Conservation (phyloP, 1,284 basidiomycete genomes). For the Trametes pubescens region DNA sequence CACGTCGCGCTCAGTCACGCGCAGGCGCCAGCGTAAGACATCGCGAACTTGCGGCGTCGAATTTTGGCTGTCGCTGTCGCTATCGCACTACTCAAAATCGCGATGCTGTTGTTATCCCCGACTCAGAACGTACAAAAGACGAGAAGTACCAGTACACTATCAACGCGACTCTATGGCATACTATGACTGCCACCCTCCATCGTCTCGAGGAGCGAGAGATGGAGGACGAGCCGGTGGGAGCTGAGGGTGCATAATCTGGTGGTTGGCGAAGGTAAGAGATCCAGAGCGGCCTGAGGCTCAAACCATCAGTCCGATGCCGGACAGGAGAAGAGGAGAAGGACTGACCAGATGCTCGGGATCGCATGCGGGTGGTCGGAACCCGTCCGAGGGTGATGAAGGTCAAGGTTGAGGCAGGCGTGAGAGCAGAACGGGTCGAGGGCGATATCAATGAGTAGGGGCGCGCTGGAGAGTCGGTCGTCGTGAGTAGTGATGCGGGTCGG, state of each 20-base stretch:
- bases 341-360: not conserved
- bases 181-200: not conserved
- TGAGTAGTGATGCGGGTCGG: not conserved
- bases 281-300: not conserved
- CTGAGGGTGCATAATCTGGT: not conserved
- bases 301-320: not conserved
- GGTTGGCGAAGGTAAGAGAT: not conserved
- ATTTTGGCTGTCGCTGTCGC: too few species aligned
- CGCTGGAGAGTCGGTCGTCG: not conserved
- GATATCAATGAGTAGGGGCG: too few species aligned
- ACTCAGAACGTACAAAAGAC: too few species aligned
- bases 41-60: too few species aligned
- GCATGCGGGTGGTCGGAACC: too few species aligned
- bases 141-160: not conserved
- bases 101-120: too few species aligned
- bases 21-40: too few species aligned
- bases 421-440: too few species aligned
- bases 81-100: too few species aligned
- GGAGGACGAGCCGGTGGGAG: not conserved
- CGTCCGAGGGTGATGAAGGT: too few species aligned
- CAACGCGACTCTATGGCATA: conserved; percentile 1
- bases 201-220: not conserved
- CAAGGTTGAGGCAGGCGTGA: too few species aligned
- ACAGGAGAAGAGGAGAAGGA: not conserved
- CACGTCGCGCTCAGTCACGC: too few species aligned